These are phyloP conservation scores for Fusarium marasasianum DNA, from an alignment of 2,329 filamentous ascomycete genomes.

Conservation along the genomic window DNA sequence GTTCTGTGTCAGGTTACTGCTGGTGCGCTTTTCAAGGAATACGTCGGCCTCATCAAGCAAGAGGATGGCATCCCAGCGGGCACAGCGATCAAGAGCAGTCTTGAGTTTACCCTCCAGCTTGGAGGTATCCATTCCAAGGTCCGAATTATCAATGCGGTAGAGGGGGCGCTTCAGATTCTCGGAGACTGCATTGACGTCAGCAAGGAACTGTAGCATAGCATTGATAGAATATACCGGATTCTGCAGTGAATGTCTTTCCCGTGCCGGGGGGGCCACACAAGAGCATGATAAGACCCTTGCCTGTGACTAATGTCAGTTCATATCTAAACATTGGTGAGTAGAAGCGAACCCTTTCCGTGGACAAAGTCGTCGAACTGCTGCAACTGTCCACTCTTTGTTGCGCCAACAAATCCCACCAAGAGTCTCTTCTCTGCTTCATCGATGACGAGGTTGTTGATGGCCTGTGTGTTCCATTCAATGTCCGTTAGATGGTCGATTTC, in stretches of 20 bases:
- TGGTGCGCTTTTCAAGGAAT: constrained; percentile 46
- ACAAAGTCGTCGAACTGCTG: not conserved
- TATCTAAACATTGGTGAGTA: not conserved
- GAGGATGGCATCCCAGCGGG: constrained; percentile 48
- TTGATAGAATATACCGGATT: too few species aligned
- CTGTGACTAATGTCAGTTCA: not conserved
- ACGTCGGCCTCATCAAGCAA: constrained; percentile 53
- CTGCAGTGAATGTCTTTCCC: constrained; percentile 53
- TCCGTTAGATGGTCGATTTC: not conserved
- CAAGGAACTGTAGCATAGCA: too few species aligned
- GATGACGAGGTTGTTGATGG: not conserved
- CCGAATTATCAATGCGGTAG: constrained; percentile 11
- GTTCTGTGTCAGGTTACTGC: constrained; percentile 37
- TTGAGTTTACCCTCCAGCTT: not conserved
- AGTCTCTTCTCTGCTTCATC: constrained; percentile 1
- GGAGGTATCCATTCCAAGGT: not conserved
- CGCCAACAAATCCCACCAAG: not conserved
- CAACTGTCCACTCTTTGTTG: not conserved
- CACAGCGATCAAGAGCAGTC: constrained; percentile 40
- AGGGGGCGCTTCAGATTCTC: constrained; percentile 17
- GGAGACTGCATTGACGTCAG: too few species aligned
- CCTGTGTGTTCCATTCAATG: not conserved
- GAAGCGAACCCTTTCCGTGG: not conserved
- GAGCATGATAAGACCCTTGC: constrained; percentile 46
- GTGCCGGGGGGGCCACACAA: constrained; percentile 48